Evolutionary conservation across 352 stramenopile genomes (phyloP).

Genomic region (Globisporangium radiosum): DNA sequence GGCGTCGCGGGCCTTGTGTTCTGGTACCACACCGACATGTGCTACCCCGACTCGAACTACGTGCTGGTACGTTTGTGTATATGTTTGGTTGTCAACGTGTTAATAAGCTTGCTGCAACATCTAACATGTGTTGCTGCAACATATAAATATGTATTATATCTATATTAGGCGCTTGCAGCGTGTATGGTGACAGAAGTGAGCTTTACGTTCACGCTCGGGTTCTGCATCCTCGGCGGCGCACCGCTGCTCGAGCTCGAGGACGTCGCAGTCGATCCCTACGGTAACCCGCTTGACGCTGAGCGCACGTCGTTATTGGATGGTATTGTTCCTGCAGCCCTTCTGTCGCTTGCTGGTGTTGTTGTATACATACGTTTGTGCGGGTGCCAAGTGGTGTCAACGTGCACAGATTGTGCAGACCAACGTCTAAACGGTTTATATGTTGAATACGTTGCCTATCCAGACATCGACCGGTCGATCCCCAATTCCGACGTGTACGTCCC

Average conservation of each 20-base stretch:
- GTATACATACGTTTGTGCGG: constrained; percentile 3
- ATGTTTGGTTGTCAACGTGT: not conserved
- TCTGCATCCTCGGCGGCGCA: constrained; percentile 54
- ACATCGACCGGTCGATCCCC: constrained; percentile 47
- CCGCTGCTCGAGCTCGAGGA: constrained; percentile 22
- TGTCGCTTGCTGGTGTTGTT: constrained; percentile 9
- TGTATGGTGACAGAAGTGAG: constrained; percentile 62
- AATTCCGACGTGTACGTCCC: constrained; percentile 82
- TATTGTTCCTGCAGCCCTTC: constrained; percentile 18
- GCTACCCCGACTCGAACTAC: constrained; percentile 64
- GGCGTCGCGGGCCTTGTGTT: constrained; percentile 49
- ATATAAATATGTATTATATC: constrained; percentile 2
- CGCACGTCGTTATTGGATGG: constrained; percentile 70
- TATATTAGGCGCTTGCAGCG: constrained; percentile 35
- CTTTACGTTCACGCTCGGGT: constrained; percentile 64
- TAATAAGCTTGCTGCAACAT: not conserved
- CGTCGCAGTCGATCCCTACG: constrained; percentile 35
- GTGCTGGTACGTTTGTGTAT: constrained; percentile 40
- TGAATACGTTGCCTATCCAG: constrained; percentile 12
- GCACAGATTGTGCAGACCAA: too few relatives aligned
- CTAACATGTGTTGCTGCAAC: not conserved
- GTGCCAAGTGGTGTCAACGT: not conserved
- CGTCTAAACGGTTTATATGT: not conserved
- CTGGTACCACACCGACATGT: constrained; percentile 69
- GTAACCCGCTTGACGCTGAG: constrained; percentile 70